These are phyloP conservation scores for Rhinocladiella similis DNA, from an alignment of 2,329 filamentous ascomycete genomes.

Conservation along the genomic window DNA sequence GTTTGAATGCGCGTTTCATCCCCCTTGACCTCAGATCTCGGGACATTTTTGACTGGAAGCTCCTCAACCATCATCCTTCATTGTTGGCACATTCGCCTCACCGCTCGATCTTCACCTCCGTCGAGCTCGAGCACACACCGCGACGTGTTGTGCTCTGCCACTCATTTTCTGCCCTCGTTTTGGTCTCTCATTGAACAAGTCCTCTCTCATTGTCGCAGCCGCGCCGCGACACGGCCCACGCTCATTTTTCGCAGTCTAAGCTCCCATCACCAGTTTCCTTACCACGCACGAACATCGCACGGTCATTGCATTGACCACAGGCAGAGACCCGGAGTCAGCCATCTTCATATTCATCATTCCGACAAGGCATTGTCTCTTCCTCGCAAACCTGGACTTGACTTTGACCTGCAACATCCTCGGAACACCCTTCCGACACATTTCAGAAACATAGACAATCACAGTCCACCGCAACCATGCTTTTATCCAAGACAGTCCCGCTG, in stretches of 20 bases:
- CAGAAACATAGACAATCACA: not conserved
- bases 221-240: not conserved
- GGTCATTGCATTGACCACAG: not conserved
- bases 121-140: not conserved
- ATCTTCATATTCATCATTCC: not conserved
- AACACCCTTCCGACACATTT: not conserved
- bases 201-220: not conserved
- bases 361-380: not conserved
- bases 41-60: too few species aligned
- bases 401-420: not conserved
- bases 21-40: not conserved
- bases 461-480: constrained; percentile 14
- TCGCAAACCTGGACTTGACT: not conserved
- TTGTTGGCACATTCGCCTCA: not conserved
- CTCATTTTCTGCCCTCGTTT: not conserved
- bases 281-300: not conserved
- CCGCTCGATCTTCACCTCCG: not conserved
- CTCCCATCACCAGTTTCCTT: not conserved
- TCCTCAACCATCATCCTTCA: not conserved
- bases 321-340: not conserved
- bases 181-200: not conserved
- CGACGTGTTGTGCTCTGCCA: not conserved
- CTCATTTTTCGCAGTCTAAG: not conserved
- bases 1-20: not conserved
- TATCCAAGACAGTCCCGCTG: constrained; percentile 6